phyloP scores from a whole-genome alignment of 768 basidiomycete genomes.

The Dentipellis fragilis region DNA sequence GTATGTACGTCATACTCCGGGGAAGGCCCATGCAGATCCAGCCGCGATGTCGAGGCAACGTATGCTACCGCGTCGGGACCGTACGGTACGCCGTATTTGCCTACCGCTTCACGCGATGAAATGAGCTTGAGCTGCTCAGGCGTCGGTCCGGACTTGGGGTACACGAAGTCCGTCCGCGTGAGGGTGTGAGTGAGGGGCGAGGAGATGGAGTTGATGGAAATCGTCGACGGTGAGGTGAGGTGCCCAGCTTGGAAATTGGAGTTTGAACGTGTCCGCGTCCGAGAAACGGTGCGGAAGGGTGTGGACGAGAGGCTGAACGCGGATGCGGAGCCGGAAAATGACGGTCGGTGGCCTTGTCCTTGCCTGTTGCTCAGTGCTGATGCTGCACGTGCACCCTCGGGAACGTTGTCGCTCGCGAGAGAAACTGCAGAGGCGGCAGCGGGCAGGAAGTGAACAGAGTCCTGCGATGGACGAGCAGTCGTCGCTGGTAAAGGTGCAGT shows the following conservation, averaged over 20 bases:
- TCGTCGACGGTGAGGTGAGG: constrained; percentile 55
- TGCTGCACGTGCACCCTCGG: background rate
- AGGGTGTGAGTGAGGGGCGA: constrained; percentile 68
- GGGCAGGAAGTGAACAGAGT: background rate
- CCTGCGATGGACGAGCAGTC: background rate
- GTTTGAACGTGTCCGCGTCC: constrained; percentile 34
- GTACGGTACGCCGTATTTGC: constrained; percentile 67
- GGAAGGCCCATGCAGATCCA: constrained; percentile 32
- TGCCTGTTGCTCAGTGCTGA: background rate
- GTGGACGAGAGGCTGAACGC: constrained; percentile 21
- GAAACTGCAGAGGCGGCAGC: constrained; percentile 5
- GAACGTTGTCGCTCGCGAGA: background rate
- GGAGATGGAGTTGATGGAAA: constrained; percentile 68
- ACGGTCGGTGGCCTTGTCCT: constrained; percentile 24
- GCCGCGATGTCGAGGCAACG: constrained; percentile 38
- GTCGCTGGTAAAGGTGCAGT: background rate
- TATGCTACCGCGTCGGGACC: constrained; percentile 64
- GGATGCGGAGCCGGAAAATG: constrained; percentile 28
- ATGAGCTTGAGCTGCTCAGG: constrained; percentile 59
- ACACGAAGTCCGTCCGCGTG: constrained; percentile 60
- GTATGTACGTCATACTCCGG: constrained; percentile 38
- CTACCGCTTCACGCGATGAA: constrained; percentile 54
- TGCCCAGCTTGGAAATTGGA: constrained; percentile 20
- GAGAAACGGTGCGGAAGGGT: constrained; percentile 39
- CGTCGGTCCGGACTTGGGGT: constrained; percentile 53